These are phyloP conservation scores for Calonectria leucothoes DNA, from an alignment of 2,329 filamentous ascomycete genomes.

Conservation along the genomic window DNA sequence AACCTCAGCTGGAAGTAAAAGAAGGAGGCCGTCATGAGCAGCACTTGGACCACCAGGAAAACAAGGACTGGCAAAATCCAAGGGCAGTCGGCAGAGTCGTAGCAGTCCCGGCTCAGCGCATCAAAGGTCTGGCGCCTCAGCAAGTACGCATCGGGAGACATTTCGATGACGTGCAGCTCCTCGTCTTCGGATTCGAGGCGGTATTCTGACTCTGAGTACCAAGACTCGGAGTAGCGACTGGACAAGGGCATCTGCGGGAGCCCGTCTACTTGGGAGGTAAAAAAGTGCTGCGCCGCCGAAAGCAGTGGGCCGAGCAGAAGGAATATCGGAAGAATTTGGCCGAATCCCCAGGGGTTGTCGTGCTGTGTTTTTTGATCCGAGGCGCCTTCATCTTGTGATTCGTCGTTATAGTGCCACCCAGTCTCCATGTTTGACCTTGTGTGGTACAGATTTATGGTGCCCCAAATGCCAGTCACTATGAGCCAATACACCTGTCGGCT, in stretches of 20 bases:
- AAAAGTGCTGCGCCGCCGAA: neutral
- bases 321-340: neutral
- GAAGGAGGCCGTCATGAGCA: neutral
- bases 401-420: neutral
- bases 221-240: neutral
- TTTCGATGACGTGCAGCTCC: neutral
- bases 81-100: neutral
- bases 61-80: neutral
- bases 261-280: neutral
- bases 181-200: neutral
- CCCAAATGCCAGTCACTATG: neutral
- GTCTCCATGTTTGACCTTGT: neutral
- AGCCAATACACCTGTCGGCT: neutral
- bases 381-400: too few species aligned
- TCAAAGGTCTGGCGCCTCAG: neutral
- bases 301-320: neutral
- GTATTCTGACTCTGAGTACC: neutral
- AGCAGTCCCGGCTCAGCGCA: neutral
- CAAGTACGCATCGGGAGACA: neutral
- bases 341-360: slow-evolving; percentile 18
- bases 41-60: neutral
- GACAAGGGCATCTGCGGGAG: neutral
- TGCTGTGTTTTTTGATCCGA: neutral
- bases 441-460: neutral
- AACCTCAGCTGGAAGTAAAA: neutral